Evolutionary conservation across 129 eudicot genomes (phyloP).

Genomic region (Oenanthe sinensis): DNA sequence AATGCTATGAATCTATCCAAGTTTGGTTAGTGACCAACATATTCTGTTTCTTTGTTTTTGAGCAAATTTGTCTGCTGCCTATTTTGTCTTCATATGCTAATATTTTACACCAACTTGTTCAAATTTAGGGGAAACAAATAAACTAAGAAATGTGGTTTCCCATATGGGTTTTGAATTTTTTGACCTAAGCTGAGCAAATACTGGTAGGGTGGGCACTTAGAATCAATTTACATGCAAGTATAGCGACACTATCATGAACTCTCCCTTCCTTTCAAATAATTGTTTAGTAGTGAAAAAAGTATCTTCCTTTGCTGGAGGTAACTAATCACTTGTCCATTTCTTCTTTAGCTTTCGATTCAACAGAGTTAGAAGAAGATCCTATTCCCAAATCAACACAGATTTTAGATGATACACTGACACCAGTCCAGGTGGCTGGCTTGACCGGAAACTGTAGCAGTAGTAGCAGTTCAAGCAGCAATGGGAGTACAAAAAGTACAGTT

Average conservation of each 20-base stretch:
- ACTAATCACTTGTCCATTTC: conserved; percentile 13
- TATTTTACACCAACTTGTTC: conserved; percentile 1
- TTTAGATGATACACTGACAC: conserved; percentile 35
- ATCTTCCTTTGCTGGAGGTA: neutral
- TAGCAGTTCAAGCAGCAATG: conserved; percentile 52
- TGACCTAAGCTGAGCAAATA: neutral
- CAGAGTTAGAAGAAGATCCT: conserved; percentile 48
- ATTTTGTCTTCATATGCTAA: conserved; percentile 29
- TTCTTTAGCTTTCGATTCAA: conserved; percentile 1
- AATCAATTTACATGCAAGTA: neutral
- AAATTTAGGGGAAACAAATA: neutral
- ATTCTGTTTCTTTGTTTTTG: conserved; percentile 18
- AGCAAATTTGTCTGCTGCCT: conserved; percentile 41
- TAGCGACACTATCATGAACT: conserved; percentile 10
- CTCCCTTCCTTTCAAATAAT: conserved; percentile 11
- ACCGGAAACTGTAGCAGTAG: conserved; percentile 48
- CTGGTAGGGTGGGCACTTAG: neutral
- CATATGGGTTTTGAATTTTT: neutral
- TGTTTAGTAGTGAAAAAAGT: conserved; percentile 14
- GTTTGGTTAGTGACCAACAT: conserved; percentile 17
- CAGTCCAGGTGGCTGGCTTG: conserved; percentile 25
- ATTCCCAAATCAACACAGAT: conserved; percentile 25
- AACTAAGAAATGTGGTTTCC: neutral
- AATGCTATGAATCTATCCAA: neutral
- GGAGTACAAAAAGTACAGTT: conserved; percentile 66